phyloP scores from a whole-genome alignment of 306 rosid genomes.

The Citrullus amarus region DNA sequence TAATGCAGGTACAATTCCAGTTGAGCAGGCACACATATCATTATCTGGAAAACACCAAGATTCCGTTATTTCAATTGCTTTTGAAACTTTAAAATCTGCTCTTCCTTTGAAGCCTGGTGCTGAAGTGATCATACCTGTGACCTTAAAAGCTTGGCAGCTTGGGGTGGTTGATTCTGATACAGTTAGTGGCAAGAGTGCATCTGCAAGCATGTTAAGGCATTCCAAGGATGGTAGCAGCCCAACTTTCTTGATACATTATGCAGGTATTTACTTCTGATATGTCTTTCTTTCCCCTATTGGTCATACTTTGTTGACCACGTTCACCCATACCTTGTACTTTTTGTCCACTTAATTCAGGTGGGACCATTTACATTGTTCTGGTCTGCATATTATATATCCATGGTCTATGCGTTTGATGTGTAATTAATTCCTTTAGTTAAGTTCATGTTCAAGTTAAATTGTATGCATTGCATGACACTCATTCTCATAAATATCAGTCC shows the following conservation, averaged over 20 bases:
- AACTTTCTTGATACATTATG: conserved; percentile 72
- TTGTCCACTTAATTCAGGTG: not conserved
- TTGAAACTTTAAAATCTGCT: conserved; percentile 64
- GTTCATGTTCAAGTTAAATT: not conserved
- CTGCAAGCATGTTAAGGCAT: conserved; percentile 44
- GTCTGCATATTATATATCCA: not conserved
- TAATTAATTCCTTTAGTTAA: not conserved
- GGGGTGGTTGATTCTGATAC: conserved; percentile 46
- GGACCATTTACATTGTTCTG: not conserved
- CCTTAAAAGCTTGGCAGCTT: conserved; percentile 86
- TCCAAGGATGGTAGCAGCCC: conserved; percentile 77
- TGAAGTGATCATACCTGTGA: conserved; percentile 83
- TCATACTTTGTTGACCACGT: not conserved
- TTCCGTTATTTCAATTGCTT: conserved; percentile 57
- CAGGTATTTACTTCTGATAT: conserved; percentile 36
- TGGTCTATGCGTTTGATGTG: not conserved
- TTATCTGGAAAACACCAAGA: conserved; percentile 89
- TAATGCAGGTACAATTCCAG: conserved; percentile 93
- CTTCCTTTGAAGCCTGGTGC: conserved; percentile 91
- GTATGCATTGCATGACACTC: not conserved
- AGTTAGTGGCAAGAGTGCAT: conserved; percentile 41
- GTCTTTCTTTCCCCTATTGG: not conserved
- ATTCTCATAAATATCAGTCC: not conserved
- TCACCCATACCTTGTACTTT: not conserved
- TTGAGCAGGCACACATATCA: conserved; percentile 85